Conservation (phyloP, 176 grass and related monocot genomes). For the Zea luxurians region DNA sequence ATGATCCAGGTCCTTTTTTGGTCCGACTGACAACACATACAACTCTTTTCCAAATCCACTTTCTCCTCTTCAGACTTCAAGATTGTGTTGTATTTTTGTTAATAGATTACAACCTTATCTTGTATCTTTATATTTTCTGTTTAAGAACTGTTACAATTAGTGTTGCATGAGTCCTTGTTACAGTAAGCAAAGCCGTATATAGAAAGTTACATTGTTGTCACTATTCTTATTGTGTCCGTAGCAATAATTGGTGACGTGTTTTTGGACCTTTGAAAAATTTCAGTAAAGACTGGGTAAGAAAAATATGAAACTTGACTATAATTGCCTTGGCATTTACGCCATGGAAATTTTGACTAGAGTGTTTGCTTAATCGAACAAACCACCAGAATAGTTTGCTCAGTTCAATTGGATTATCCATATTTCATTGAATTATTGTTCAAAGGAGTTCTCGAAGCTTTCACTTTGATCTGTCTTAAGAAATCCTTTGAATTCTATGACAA, state of each 20-base stretch:
- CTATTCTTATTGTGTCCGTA: not conserved
- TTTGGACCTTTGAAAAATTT: slow-evolving; percentile 1
- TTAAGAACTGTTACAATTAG: not conserved
- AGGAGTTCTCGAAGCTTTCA: not conserved
- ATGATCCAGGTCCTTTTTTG: no score
- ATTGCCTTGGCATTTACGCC: not conserved
- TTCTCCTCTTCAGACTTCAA: not conserved
- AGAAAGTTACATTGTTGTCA: not conserved
- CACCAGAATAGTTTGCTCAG: not conserved
- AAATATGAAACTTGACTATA: not conserved
- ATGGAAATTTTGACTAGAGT: not conserved
- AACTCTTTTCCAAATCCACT: not conserved
- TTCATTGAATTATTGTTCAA: not conserved
- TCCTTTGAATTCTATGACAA: slow-evolving; percentile 17
- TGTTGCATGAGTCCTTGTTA: not conserved
- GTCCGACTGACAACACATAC: no score
- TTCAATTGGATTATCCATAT: slow-evolving; percentile 5
- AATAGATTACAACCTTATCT: not conserved
- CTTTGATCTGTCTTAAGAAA: not conserved
- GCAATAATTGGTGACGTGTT: not conserved
- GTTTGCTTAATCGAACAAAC: not conserved
- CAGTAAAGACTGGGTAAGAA: not conserved
- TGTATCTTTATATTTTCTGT: not conserved
- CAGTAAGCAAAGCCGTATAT: not conserved
- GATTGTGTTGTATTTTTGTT: not conserved